Conservation (phyloP, 2,329 filamentous ascomycete genomes). For the Verticillium nubilum region DNA sequence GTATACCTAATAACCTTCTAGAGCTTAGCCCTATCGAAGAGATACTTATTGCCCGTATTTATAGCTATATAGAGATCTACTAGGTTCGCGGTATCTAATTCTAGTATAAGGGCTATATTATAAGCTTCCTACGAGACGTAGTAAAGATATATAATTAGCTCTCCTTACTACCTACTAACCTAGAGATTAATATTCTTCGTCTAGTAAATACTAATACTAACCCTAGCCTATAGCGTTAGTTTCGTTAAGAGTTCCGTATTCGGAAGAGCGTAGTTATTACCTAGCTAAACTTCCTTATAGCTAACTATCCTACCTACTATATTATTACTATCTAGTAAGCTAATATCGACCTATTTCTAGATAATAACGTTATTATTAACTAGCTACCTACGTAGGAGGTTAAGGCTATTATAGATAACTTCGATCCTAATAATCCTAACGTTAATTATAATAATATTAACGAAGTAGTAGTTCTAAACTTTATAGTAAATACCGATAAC, state of each 20-base stretch:
- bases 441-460: background rate
- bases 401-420: background rate
- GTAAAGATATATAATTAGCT: background rate
- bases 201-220: background rate
- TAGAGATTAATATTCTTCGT: background rate
- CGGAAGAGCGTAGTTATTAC: background rate
- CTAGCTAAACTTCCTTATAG: background rate
- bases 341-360: background rate
- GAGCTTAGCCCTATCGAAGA: background rate
- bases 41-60: background rate
- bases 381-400: background rate
- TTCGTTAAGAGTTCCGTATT: background rate
- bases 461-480: background rate
- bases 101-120: background rate
- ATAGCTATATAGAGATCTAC: background rate
- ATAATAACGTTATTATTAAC: background rate
- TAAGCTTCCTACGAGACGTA: background rate
- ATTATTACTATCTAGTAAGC: background rate
- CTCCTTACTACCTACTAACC: background rate
- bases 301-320: background rate
- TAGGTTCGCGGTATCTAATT: background rate
- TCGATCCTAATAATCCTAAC: background rate
- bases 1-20: background rate
- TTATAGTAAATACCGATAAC: background rate
- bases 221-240: background rate